A percentile compares a stretch with the other conserved stretches of the same genome.
phyloP scores from a whole-genome alignment of 2,329 filamentous ascomycete genomes.

The Xylariales sp. region DNA sequence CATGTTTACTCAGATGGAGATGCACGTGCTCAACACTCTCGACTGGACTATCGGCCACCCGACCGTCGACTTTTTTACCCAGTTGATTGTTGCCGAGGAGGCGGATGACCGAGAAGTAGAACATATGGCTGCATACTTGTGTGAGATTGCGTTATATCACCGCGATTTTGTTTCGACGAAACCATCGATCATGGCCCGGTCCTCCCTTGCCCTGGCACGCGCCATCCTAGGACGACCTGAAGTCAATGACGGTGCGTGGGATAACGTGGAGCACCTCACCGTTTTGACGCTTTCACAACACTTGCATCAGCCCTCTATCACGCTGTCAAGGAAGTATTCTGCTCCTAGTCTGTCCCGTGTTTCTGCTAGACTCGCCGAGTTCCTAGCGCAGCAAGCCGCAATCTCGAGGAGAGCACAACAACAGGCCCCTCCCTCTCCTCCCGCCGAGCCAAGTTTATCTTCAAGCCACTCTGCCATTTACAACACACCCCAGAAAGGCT shows the following conservation, averaged over 20 bases:
- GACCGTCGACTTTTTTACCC: conserved; percentile 92
- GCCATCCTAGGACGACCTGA: conserved; percentile 87
- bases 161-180: conserved; percentile 95
- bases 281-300: conserved; percentile 69
- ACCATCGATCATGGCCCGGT: conserved; percentile 89
- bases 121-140: conserved; percentile 93
- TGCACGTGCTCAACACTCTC: conserved; percentile 97
- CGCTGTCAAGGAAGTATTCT: conserved; percentile 70
- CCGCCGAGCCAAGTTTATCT: conserved; percentile 61
- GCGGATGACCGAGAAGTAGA: conserved; percentile 85
- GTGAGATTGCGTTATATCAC: conserved; percentile 95
- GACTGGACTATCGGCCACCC: conserved; percentile 97
- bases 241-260: conserved; percentile 80
- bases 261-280: conserved; percentile 75
- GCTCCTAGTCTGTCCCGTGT: conserved; percentile 64
- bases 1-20: conserved; percentile 99
- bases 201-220: conserved; percentile 85
- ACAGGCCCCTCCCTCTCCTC: conserved; percentile 68
- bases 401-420: conserved; percentile 60
- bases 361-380: conserved; percentile 67
- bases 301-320: conserved; percentile 68
- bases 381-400: conserved; percentile 69
- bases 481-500: conserved; percentile 82
- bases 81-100: conserved; percentile 86
- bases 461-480: conserved; percentile 71